Evolutionary conservation across 495 filamentous ascomycete species (phyloP), one percentile per base, ranked within the genome.

Genomic region (Neurospora tetraspora): DNA sequence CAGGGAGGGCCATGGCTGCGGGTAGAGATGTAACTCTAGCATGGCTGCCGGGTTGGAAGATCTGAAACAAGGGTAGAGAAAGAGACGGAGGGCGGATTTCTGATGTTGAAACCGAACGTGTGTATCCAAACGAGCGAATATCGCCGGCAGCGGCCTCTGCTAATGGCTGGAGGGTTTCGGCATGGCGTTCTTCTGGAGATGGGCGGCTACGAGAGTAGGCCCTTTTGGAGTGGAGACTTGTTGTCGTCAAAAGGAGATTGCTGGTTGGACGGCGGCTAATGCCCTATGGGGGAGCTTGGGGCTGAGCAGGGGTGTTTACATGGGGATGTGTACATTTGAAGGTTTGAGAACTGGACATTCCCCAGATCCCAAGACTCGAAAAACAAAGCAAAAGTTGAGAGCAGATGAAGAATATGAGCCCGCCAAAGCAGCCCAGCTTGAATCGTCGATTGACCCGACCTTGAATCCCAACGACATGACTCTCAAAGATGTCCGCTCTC

Each of bases 111-210:
- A 86, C 84, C 77, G 69, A 76, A 76, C 77, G 78, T 73, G 80
- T 85, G 84, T 86, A 78, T 86, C 81, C 80, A 79, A 83, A 84
- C 79, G 80, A 81, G 76, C 81, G 75, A 78, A 78, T 77, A 74
- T 77, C 78, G 74, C 77, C 75, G 73, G 69, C 75, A 80, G 73
- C 78, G 79, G 81, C 81, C 76, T 77, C 78, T 81, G 82, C 79
- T 76, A 85, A 83, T 86, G 84, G 84, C 79, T 85, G 81, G 70
- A 74, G 71, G 73, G 74, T 75, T 77, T 82, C 78, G 80, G 77
- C 77, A 85, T 81, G 83, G 84, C 84, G 84, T 84, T 76, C 85
- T 80, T 86, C 79, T 85, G 82, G 78, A 82, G 81, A 74, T 74
- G 81, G 84, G 84, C 84, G 84, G 84, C 80, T 86, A 86, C 79